Evolutionary conservation across 495 filamentous ascomycete species (phyloP), one percentile per base, ranked within the genome.

Genomic region (Trichoderma reesei): DNA sequence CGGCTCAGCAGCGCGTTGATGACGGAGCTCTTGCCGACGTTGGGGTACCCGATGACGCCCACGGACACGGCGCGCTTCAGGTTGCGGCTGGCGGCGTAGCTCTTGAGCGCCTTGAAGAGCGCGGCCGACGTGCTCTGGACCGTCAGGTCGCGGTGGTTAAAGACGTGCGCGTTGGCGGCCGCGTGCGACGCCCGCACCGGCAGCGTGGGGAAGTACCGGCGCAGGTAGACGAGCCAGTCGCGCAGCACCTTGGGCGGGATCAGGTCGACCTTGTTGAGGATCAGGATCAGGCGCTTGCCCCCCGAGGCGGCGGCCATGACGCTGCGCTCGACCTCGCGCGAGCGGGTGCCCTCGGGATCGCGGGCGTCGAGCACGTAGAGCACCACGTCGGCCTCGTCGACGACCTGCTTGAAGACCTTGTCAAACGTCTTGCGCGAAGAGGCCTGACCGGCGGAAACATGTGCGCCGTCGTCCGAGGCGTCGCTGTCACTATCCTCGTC

Each of bases 261-360:
- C 39, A 98, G 84, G 72, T 98, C 93, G 72, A 96, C 94, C 81
- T 98, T 98, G 86, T 98, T 98, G 66, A 98, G 81, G 64, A 98
- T 86, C 64, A 98, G 86, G 66, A 98, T 95, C 59, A 98, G 79
- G 31, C 93, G 84, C 78, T 97, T 98, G 20, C 85, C 85, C 44
- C 92, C 91, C 13, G 79, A 80, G 9, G 90, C 88, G 5, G 92
- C 86, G 3, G 90, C 87, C 88, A 91, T 91, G 71, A 96, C 88
- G 75, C 89, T 86, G 20, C 88, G 84, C 79, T 98, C 93, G 18
- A 98, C 86, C 62, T 94, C 91, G 69, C 86, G 88, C 2, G 93
- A 98, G 61, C 93, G 83, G 34, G 93, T 96, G 37, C 91, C 90
- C 70, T 95, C 86, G 20, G 93, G 93, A 70, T 98, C 92, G 61